Conservation (phyloP, 2,329 filamentous ascomycete genomes). For the Aspergillus fructus region DNA sequence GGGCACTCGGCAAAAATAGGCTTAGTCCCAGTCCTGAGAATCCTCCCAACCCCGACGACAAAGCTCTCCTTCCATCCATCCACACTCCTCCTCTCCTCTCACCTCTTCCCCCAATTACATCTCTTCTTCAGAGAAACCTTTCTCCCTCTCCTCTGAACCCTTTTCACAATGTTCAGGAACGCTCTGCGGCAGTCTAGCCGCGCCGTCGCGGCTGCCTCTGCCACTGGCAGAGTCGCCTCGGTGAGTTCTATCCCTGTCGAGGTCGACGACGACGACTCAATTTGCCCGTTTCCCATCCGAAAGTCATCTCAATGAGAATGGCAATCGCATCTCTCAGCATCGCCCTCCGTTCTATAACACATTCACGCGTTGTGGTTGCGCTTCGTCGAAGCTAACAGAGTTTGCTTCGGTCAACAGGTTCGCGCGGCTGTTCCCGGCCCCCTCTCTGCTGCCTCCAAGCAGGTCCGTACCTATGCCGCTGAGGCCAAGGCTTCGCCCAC, state of each 20-base stretch:
- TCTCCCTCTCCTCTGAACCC: constrained; percentile 45
- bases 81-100: constrained; percentile 44
- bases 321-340: constrained; percentile 24
- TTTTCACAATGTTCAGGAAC: constrained; percentile 87
- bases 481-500: constrained; percentile 94
- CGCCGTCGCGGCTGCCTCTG: constrained; percentile 91
- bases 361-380: constrained; percentile 29
- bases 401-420: constrained; percentile 58
- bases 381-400: constrained; percentile 52
- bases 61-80: constrained; percentile 44
- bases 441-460: constrained; percentile 68
- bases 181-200: constrained; percentile 96
- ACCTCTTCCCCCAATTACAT: constrained; percentile 42
- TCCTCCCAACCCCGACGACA: constrained; percentile 40
- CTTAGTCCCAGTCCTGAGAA: constrained; percentile 42
- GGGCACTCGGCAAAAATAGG: constrained; percentile 38
- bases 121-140: constrained; percentile 42
- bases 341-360: constrained; percentile 22
- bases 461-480: constrained; percentile 82
- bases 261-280: constrained; percentile 32
- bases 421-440: constrained; percentile 81
- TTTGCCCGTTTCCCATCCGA: constrained; percentile 31
- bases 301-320: constrained; percentile 32
- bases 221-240: constrained; percentile 83
- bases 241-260: constrained; percentile 69